Evolutionary conservation across 1,284 basidiomycete genomes (phyloP).

Genomic region (Gymnopus androsaceus): DNA sequence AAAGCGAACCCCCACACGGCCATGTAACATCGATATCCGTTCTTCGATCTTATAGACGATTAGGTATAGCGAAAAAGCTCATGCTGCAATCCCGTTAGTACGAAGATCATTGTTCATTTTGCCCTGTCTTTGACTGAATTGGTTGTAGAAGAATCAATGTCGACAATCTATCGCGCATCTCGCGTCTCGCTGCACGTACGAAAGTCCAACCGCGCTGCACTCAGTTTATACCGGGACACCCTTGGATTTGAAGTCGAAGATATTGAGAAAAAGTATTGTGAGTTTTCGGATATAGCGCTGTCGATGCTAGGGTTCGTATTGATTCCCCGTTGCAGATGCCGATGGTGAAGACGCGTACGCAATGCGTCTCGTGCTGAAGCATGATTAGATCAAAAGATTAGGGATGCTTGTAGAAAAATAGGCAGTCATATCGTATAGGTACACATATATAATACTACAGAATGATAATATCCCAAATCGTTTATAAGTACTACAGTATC

Average conservation of each 20-base stretch:
- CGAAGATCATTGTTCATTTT: neutral
- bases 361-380: conserved; percentile 72
- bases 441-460: conserved; percentile 7
- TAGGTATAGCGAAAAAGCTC: conserved; percentile 90
- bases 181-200: conserved; percentile 91
- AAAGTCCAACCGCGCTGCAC: conserved; percentile 89
- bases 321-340: conserved; percentile 58
- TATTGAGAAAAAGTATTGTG: conserved; percentile 90
- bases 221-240: conserved; percentile 86
- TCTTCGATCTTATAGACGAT: conserved; percentile 83
- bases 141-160: conserved; percentile 85
- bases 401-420: neutral
- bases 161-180: conserved; percentile 79
- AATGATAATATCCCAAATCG: too few relatives aligned
- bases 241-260: conserved; percentile 86
- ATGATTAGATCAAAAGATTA: neutral
- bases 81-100: conserved; percentile 88
- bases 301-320: conserved; percentile 22
- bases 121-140: conserved; percentile 12
- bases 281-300: conserved; percentile 25
- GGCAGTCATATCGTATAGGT: neutral
- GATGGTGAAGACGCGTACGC: conserved; percentile 93
- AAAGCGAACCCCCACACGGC: conserved; percentile 73
- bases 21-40: conserved; percentile 97
- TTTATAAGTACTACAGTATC: too few relatives aligned